These are phyloP conservation scores for Leccinum disarticulatum DNA, from an alignment of 768 basidiomycete species.

Conservation along the genomic window DNA sequence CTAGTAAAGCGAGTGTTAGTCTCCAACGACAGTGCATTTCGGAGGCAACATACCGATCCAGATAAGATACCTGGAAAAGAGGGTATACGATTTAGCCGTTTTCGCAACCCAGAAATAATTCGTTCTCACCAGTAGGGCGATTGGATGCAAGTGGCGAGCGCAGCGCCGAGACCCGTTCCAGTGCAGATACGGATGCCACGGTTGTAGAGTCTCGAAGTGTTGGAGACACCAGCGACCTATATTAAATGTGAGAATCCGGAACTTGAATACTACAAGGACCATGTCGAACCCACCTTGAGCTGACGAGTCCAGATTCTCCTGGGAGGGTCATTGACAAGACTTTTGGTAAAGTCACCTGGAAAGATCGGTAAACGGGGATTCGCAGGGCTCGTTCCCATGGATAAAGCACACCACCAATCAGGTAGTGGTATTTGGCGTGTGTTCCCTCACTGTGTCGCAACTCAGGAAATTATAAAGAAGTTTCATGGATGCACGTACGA, in stretches of 20 bases:
- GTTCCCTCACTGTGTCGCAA: constrained; percentile 54
- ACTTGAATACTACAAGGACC: constrained; percentile 1
- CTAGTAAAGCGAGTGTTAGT: constrained; percentile 38
- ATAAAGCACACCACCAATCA: constrained; percentile 72
- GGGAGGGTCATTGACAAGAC: constrained; percentile 69
- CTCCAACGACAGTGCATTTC: constrained; percentile 1
- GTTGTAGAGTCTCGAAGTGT: constrained; percentile 76
- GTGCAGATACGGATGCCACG: constrained; percentile 82
- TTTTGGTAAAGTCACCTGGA: constrained; percentile 70
- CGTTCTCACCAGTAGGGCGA: constrained; percentile 61
- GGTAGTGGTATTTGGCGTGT: constrained; percentile 74
- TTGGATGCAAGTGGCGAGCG: constrained; percentile 76
- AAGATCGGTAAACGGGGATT: not conserved
- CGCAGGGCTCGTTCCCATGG: not conserved
- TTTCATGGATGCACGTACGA: constrained; percentile 45
- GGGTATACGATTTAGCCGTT: constrained; percentile 3
- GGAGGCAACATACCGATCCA: constrained; percentile 57
- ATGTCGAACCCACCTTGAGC: constrained; percentile 53
- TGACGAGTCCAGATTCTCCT: constrained; percentile 75
- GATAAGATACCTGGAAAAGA: constrained; percentile 61
- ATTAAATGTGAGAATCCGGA: constrained; percentile 5
- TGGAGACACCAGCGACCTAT: constrained; percentile 79
- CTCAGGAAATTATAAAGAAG: constrained; percentile 6
- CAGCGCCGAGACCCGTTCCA: constrained; percentile 79
- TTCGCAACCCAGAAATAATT: not conserved